Percentiles rank a stretch among this genome's conserved stretches.
Evolutionary conservation across 441 rosid genomes (phyloP).

Genomic region (Erysimum cheiri): DNA sequence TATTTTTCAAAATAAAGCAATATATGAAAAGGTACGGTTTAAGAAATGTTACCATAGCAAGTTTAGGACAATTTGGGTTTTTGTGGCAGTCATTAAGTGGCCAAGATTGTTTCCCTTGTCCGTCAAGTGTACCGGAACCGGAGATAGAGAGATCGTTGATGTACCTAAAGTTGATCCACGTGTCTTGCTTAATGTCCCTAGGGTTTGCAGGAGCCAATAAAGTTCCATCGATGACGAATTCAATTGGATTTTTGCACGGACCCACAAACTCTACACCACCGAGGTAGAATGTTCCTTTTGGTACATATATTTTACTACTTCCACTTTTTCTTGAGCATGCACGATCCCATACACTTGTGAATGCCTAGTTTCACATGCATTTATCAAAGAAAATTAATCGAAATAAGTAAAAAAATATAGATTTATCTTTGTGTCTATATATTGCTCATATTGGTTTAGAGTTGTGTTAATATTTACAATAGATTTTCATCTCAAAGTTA

Average conservation of each 20-base stretch:
- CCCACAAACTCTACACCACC: conserved; percentile 50
- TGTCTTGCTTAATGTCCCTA: neutral
- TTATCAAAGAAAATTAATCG: neutral
- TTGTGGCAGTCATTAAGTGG: conserved; percentile 38
- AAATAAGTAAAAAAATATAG: neutral
- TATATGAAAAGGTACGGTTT: too few species aligned
- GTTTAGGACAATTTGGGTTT: conserved; percentile 38
- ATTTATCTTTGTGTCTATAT: neutral
- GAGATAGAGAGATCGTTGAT: conserved; percentile 40
- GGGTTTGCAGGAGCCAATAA: conserved; percentile 45
- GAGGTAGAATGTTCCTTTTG: conserved; percentile 48
- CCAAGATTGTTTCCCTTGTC: conserved; percentile 52
- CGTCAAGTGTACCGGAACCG: conserved; percentile 55
- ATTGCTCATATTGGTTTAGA: neutral
- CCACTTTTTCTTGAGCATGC: conserved; percentile 51
- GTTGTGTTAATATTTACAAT: neutral
- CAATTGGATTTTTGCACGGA: conserved; percentile 53
- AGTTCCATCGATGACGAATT: conserved; percentile 47
- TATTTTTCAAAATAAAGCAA: too few species aligned
- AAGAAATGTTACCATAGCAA: conserved; percentile 33
- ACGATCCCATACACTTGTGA: conserved; percentile 52
- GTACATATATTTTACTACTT: conserved; percentile 45
- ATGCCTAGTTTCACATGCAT: conserved; percentile 39
- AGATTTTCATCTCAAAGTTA: neutral
- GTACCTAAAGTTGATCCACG: conserved; percentile 51